Base-by-base conservation (phyloP, 805 yeast species). In the Komagataella kurtzmanii region DNA sequence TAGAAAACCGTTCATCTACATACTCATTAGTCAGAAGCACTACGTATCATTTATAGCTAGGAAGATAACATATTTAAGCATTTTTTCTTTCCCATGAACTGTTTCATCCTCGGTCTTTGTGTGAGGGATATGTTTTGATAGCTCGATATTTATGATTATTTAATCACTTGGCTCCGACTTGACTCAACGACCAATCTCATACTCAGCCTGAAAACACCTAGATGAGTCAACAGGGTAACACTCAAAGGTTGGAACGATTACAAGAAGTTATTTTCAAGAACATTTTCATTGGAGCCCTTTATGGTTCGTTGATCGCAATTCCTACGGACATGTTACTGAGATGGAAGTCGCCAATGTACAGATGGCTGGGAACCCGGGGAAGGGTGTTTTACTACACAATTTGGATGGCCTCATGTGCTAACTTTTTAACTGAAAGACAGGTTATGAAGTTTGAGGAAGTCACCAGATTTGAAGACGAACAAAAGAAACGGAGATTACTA, bases 351-450 rank as follows among this genome's bases (percentile, higher is more conserved):
- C 71, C 71, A 14, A 56, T 62, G 24, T 68, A 65, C 54, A 58
- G 72, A 52, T 65, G 68, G 23, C 63, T 67, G 50, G 72, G 71
- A 3, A 53, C 58, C 19, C 55, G 72, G 21, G 66, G 68, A 19
- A 57, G 71, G 43, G 62, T 68, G 2, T 68, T 67, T 46, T 68
- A 65, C 51, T 70, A 68, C 53, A 68, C 72, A 1, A 64, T 67
- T 7, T 62, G 67, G 65, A 58, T 67, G 10, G 67, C 70, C 1
- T 58, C 66, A 6, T 62, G 64, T 45, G 71, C 71, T 6, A 63
- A 68, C 3, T 68, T 66, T 51, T 58, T 60, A 17, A 61, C 72
- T 1, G 72, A 68, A 57, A 55, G 61, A 36, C 63, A 65, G 49
- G 70, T 68, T 40, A 59, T 67, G 54, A 59, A 51, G 45, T 67